phyloP scores from a whole-genome alignment of 2,329 filamentous ascomycete genomes.

The Scedosporium aurantiacum region DNA sequence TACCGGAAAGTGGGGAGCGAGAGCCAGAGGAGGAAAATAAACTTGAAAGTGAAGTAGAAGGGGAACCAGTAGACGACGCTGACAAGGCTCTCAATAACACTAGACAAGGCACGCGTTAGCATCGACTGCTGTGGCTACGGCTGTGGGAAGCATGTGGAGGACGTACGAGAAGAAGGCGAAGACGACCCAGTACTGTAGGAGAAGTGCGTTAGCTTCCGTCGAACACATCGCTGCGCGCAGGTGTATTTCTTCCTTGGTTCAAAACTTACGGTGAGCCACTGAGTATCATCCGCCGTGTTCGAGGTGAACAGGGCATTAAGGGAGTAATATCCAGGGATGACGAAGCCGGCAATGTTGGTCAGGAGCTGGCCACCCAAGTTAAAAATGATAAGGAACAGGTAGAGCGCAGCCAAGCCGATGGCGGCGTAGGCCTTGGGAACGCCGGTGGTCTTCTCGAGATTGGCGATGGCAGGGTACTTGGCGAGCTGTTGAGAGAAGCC shows the following conservation, averaged over 20 bases:
- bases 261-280: conserved; percentile 59
- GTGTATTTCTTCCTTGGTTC: not conserved
- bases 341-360: conserved; percentile 76
- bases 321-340: conserved; percentile 77
- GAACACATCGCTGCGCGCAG: not conserved
- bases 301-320: conserved; percentile 63
- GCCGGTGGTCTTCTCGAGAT: conserved; percentile 73
- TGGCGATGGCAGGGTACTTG: conserved; percentile 74
- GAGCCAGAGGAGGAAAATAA: conserved; percentile 94
- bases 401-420: conserved; percentile 64
- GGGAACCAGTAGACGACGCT: conserved; percentile 90
- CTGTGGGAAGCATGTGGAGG: conserved; percentile 6
- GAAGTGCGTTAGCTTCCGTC: not conserved
- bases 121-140: conserved; percentile 7
- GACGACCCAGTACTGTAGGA: conserved; percentile 69
- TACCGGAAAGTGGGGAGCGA: conserved; percentile 89
- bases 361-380: conserved; percentile 83
- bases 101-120: conserved; percentile 16
- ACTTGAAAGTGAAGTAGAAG: conserved; percentile 99
- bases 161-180: conserved; percentile 66
- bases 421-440: conserved; percentile 79
- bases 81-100: conserved; percentile 69
- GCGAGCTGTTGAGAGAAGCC: conserved; percentile 48
- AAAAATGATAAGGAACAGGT: conserved; percentile 88
- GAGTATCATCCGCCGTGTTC: conserved; percentile 66